Conservation (phyloP, 305 asterid genomes). For the Caryopteris hybrid region DNA sequence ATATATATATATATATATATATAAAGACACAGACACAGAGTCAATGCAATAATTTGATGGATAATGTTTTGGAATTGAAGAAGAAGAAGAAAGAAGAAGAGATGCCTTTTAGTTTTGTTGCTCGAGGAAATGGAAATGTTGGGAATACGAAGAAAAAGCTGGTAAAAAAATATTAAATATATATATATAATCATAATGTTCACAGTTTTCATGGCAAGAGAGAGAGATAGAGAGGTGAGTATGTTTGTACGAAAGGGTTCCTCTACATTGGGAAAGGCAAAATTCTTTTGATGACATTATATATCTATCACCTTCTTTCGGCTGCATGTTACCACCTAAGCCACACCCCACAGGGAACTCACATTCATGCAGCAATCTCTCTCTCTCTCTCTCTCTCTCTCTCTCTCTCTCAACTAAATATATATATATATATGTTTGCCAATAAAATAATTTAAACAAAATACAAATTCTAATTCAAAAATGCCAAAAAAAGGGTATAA, state of each 20-base stretch:
- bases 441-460: no score
- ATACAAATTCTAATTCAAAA: no score
- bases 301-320: conserved; percentile 39
- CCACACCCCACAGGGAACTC: no score
- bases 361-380: no score
- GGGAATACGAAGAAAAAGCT: conserved; percentile 23
- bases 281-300: conserved; percentile 1
- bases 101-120: conserved; percentile 24
- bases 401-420: no score
- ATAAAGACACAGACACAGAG: neutral
- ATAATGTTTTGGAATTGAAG: conserved; percentile 9
- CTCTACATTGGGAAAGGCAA: conserved; percentile 44
- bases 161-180: conserved; percentile 12
- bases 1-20: no score
- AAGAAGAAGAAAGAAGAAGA: conserved; percentile 13
- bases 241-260: conserved; percentile 25
- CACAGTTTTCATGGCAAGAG: neutral
- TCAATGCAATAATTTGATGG: neutral
- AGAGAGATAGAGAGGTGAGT: neutral
- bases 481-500: no score
- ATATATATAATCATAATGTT: neutral
- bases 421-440: no score
- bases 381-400: no score
- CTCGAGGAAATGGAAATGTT: conserved; percentile 28
- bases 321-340: conserved; percentile 37